Conservation (phyloP, 1,284 basidiomycete genomes). For the Leccinum pachyderme region DNA sequence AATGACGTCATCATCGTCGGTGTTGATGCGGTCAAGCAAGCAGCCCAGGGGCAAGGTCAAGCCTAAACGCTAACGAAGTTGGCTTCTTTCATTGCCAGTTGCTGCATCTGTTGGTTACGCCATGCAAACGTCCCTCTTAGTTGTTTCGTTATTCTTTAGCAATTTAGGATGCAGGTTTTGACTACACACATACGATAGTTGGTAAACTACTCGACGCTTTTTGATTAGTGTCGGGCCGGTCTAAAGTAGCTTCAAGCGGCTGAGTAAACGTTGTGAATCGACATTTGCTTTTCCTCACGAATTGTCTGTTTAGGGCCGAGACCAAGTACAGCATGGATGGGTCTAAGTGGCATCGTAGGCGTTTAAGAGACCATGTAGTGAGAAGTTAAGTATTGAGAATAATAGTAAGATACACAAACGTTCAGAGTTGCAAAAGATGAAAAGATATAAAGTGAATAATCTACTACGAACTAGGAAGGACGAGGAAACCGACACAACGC, state of each 20-base stretch:
- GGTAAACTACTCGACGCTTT: too few species aligned
- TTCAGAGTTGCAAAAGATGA: neutral
- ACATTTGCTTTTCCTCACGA: too few species aligned
- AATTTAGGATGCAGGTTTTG: too few species aligned
- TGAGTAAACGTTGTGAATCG: too few species aligned
- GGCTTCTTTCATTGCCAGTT: fast-evolving
- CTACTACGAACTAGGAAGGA: conserved; percentile 14
- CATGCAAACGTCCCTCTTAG: neutral
- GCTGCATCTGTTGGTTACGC: neutral
- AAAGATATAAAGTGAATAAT: conserved; percentile 31
- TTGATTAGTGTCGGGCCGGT: too few species aligned
- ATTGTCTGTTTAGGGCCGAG: neutral
- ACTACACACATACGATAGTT: too few species aligned
- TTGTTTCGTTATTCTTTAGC: too few species aligned
- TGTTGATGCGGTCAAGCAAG: conserved; percentile 14
- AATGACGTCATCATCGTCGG: conserved; percentile 5
- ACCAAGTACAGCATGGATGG: neutral
- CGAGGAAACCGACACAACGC: neutral
- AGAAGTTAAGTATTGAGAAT: neutral
- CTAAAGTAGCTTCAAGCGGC: too few species aligned
- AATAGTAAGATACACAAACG: conserved; percentile 19
- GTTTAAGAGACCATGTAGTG: conserved; percentile 1
- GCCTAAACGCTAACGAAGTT: conserved; percentile 15
- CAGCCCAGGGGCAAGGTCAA: conserved; percentile 22
- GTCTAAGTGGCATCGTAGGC: too few species aligned